These are phyloP conservation scores for Ophiostoma triangulosporum DNA, from an alignment of 2,329 filamentous ascomycete genomes.

Conservation along the genomic window DNA sequence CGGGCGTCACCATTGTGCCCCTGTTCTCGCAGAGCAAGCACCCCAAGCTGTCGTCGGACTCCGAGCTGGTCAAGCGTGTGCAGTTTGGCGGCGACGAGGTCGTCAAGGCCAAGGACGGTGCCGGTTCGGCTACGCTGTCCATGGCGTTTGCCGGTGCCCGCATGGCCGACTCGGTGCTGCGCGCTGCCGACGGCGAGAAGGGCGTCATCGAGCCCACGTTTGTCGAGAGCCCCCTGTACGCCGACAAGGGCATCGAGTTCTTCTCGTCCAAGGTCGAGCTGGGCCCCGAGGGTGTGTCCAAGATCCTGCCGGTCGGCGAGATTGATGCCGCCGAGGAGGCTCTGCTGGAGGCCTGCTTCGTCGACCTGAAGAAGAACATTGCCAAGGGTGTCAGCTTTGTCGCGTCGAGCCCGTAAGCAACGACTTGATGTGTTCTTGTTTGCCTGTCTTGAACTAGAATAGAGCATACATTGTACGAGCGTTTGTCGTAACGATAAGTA, in stretches of 20 bases:
- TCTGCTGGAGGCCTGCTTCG: conserved; percentile 73
- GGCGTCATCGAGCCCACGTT: conserved; percentile 92
- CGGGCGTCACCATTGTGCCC: conserved; percentile 93
- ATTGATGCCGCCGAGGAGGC: conserved; percentile 77
- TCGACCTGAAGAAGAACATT: conserved; percentile 88
- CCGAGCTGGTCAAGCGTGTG: conserved; percentile 78
- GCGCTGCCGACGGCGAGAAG: conserved; percentile 85
- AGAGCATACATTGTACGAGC: no score
- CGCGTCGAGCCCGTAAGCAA: conserved; percentile 34
- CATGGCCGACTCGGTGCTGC: conserved; percentile 82
- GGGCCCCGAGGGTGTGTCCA: conserved; percentile 88
- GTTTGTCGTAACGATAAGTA: no score
- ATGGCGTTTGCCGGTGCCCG: conserved; percentile 92
- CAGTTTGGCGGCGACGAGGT: conserved; percentile 99
- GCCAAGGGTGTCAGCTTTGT: conserved; percentile 65
- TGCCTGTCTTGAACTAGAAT: no score
- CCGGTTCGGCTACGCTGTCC: conserved; percentile 91
- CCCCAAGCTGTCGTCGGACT: conserved; percentile 65
- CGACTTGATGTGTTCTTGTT: no score
- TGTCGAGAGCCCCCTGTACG: conserved; percentile 93
- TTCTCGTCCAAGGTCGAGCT: conserved; percentile 93
- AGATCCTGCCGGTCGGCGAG: conserved; percentile 79
- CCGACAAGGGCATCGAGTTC: conserved; percentile 96
- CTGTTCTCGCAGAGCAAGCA: conserved; percentile 91
- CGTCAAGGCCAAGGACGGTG: conserved; percentile 96